Evolutionary conservation across 495 filamentous ascomycete genomes (phyloP).

Genomic region (Penicillium verhagenii): DNA sequence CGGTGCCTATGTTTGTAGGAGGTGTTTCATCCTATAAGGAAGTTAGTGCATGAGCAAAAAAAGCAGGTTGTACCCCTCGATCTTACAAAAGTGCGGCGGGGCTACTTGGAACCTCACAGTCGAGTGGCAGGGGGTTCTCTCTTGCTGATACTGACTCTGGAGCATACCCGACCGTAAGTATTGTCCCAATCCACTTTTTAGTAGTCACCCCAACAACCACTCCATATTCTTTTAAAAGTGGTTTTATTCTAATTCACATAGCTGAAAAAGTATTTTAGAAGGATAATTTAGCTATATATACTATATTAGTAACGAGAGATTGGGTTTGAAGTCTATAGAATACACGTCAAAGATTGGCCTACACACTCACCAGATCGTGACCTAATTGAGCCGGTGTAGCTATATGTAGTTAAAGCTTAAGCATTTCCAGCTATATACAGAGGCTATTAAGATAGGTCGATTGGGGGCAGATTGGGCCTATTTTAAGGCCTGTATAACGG

Average conservation of each 20-base stretch:
- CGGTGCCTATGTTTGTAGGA: no score
- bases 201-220: no score
- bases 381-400: neutral
- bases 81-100: constrained; percentile 72
- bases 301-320: neutral
- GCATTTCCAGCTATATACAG: neutral
- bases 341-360: neutral
- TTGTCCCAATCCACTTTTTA: no score
- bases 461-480: neutral
- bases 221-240: no score
- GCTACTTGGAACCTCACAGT: constrained; percentile 60
- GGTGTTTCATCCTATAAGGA: no score
- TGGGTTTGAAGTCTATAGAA: neutral
- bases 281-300: neutral
- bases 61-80: constrained; percentile 84
- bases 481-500: no score
- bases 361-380: neutral
- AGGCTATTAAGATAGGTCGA: neutral
- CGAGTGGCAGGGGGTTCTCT: constrained; percentile 66
- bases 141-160: constrained; percentile 74
- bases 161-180: no score
- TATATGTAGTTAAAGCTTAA: neutral
- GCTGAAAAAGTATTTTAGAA: neutral
- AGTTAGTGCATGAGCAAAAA: no score
- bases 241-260: neutral